Conservation (phyloP, 495 filamentous ascomycete genomes). For the Xylaria palmicola region DNA sequence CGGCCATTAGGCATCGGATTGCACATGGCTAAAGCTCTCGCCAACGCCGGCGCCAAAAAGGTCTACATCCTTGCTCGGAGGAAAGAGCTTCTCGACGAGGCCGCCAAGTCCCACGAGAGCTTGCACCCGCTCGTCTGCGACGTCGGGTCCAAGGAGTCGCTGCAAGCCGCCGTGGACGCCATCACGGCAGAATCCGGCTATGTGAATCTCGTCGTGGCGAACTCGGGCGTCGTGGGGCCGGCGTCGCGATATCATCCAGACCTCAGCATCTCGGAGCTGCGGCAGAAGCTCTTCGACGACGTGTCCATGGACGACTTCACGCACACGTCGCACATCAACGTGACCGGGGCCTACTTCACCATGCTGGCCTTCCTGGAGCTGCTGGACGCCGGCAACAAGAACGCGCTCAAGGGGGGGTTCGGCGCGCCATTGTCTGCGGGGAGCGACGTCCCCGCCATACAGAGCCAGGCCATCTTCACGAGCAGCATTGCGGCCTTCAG, state of each 20-base stretch:
- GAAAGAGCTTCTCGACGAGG: constrained; percentile 46
- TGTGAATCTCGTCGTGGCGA: constrained; percentile 59
- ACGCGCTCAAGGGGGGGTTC: constrained; percentile 34
- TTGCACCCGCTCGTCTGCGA: constrained; percentile 57
- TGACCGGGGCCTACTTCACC: constrained; percentile 53
- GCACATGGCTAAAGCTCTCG: constrained; percentile 59
- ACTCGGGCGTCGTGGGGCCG: constrained; percentile 55
- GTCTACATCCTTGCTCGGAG: constrained; percentile 65
- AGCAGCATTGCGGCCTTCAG: constrained; percentile 45
- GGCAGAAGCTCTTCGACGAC: constrained; percentile 44
- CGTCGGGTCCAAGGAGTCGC: constrained; percentile 55
- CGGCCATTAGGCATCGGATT: constrained; percentile 55
- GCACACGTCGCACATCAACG: constrained; percentile 50
- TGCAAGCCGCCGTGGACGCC: constrained; percentile 47
- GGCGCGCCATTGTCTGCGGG: constrained; percentile 18
- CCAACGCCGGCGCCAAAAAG: constrained; percentile 56
- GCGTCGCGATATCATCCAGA: constrained; percentile 31
- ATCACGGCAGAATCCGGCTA: constrained; percentile 50
- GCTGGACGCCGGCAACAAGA: constrained; percentile 56
- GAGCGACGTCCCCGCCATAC: constrained; percentile 35
- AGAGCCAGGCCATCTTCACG: constrained; percentile 57
- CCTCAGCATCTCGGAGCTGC: constrained; percentile 40
- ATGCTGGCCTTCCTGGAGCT: constrained; percentile 56
- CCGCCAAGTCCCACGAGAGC: constrained; percentile 30
- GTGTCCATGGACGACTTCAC: constrained; percentile 51